phyloP scores from a whole-genome alignment of 2,329 filamentous ascomycete species.

The Monosporascus ibericus region DNA sequence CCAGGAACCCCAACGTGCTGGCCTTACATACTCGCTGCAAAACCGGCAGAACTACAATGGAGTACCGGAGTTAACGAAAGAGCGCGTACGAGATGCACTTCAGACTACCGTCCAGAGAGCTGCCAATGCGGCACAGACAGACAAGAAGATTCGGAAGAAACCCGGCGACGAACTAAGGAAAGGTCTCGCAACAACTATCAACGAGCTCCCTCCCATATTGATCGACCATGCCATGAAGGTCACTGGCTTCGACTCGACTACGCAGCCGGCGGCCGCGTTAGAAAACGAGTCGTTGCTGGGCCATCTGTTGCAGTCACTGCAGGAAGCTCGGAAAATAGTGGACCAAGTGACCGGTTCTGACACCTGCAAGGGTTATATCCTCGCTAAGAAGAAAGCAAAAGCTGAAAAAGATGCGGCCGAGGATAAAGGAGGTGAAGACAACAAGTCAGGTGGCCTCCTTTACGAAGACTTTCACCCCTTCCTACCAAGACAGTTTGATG shows the following conservation, averaged over 20 bases:
- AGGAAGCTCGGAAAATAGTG: slow-evolving; percentile 64
- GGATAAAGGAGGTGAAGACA: slow-evolving; percentile 28
- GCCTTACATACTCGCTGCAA: slow-evolving; percentile 71
- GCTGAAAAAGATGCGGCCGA: slow-evolving; percentile 18
- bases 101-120: slow-evolving; percentile 58
- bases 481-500: slow-evolving; percentile 70
- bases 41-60: slow-evolving; percentile 79
- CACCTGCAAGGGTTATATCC: slow-evolving; percentile 74
- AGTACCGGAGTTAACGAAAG: slow-evolving; percentile 66
- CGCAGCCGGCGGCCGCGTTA: slow-evolving; percentile 64
- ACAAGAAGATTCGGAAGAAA: slow-evolving; percentile 69
- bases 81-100: slow-evolving; percentile 65
- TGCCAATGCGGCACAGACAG: slow-evolving; percentile 39
- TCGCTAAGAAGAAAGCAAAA: slow-evolving; percentile 58
- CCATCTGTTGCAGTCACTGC: slow-evolving; percentile 60
- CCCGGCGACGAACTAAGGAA: slow-evolving; percentile 70
- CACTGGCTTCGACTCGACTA: slow-evolving; percentile 61
- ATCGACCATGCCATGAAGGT: slow-evolving; percentile 77
- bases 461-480: slow-evolving; percentile 98
- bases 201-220: slow-evolving; percentile 80
- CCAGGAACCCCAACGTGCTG: slow-evolving; percentile 76
- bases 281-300: slow-evolving; percentile 58
- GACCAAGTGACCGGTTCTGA: slow-evolving; percentile 61
- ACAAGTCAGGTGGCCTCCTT: slow-evolving; percentile 47
- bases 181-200: slow-evolving; percentile 75